Base-by-base conservation (phyloP, 305 asterid species). In the Striga hermonthica region DNA sequence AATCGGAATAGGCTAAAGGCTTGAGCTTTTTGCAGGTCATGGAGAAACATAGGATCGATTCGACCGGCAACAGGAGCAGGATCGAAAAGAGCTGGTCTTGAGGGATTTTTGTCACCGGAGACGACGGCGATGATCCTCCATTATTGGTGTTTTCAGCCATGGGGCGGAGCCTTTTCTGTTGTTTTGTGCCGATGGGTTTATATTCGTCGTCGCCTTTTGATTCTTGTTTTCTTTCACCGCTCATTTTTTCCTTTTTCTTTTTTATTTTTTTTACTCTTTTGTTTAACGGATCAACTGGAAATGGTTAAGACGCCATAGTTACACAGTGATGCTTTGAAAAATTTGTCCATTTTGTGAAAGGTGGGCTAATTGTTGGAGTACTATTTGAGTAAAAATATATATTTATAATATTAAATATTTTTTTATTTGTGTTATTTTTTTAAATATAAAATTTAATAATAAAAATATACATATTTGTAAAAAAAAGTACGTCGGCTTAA, bases 21-120 rank as follows among this genome's bases (percentile, higher is more conserved):
- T 77, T 86, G 61, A 82, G 70, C 66, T 76, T 90, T 63, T 72
- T 90, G 75, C 98, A 87, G 5, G 91, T 80, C 84, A 79, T 75
- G 22, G 83, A 84, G 14, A 93, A 84, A 43, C 75, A 72, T 3
- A 93, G 63, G 67, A 93, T 79, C 11, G 98, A 93, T 58, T 90
- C 83, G 7, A 81, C 9, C 11, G 97, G 98, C 39, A 90, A 70
- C 28, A 84, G 86, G 41, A 90, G 80, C 79, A 93, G 59, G 67
- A 93, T 81, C 8, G 96, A 84, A 14, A 84, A 78, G 4, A 93
- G 80, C 36, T 93, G 92, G 85, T 93, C 98, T 69, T 77, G 70
- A 1, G 91, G 85, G 69, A 89, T 71, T n/a, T 65, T 65, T 4
- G 70, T 62, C 35, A 88, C 82, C 11, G 84, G 74, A 14, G 86